Evolutionary conservation across 2,329 filamentous ascomycete species (phyloP), one percentile per base, ranked within the genome.

Genomic region (Trichoderma sp.): DNA sequence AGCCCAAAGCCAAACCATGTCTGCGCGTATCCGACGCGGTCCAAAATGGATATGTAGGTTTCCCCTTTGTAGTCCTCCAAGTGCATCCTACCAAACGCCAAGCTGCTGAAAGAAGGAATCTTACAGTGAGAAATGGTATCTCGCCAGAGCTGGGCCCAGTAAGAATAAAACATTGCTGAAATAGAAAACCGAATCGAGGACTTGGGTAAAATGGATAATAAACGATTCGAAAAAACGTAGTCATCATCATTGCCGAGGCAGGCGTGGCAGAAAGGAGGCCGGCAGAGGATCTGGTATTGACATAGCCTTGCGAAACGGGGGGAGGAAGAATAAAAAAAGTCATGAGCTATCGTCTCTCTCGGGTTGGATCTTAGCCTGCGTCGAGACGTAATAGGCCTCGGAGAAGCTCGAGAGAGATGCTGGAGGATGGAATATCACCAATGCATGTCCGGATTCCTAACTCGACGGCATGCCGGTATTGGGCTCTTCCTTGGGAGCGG

Each of bases 401-500:
- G 50, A 30, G 32, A 68, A 32, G 34, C 26, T 13, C n/a, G 59
- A 69, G 50, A 65, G 53, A 66, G 61, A 55, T 13, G 63, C 26
- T 70, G 68, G 39, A 72, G 71, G 34, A 39, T 71, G 74, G 20
- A 71, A 71, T 61, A 68, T 68, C 67, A 71, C 74, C 73, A 73
- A 67, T 68, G 73, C 72, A 50, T 73, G 74, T 63, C 43, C 47
- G 58, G 69, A 71, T 67, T 74, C 74, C 78, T 80, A 81, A 74
- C 75, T 79, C 64, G 79, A 77, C 53, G 74, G 62, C 57, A 77
- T 73, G 61, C 75, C 71, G 65, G 73, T 58, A 61, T 71, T 75
- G 34, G 78, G 73, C 74, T 82, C 81, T 66, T 82, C 81, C 74
- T 81, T 82, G 47, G 81, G 81, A 68, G 81, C 30, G 80, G 81